Base-by-base conservation (phyloP, 2,329 filamentous ascomycete genomes). In the Didymella arachidicola region DNA sequence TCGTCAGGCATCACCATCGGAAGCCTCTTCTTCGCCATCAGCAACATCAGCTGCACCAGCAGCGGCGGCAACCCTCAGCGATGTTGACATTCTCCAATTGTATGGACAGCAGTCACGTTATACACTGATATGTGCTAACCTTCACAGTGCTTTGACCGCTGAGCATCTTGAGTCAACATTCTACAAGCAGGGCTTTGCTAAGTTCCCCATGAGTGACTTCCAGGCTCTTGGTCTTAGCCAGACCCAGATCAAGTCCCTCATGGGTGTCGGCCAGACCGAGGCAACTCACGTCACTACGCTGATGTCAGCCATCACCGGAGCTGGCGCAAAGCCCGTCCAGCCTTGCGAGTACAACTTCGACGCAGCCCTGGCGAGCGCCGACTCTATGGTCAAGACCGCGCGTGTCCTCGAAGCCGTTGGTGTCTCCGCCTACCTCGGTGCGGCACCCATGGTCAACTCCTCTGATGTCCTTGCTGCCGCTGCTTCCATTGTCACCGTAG, bases 161-260 rank as follows among this genome's bases (percentile, higher is more conserved):
- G 90, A 93, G 78, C 87, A 89, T 78, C 87, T 92, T 69, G 90
- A 92, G 79, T 82, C 87, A 25, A 81, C 83, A 54, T 92, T 91
- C 78, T 92, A 93, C 82, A 82, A 85, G 67, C 82, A 89, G 72
- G 89, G 88, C 36, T 90, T 92, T 72, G 81, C 82, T 62, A 83
- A 86, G 75, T 90, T 92, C 79, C 81, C 85, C 26, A 82, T 84
- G 39, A 75, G 82, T 29, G 86, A 91, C 70, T 92, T 93, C 77
- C 72, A 79, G 25, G 85, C 86, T 36, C 80, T 89, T 14, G 88
- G 88, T 60, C 81, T 89, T 59, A 80, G 74, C 56, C 76, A 81
- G 39, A 71, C 72, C 18, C 81, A 89, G 64, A 81, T 89, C 64
- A 78, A 79, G 48, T 86, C 89, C 70, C 81, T 92, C 51, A 82